Conservation (phyloP, 306 rosid genomes). For the Malus asiatica region DNA sequence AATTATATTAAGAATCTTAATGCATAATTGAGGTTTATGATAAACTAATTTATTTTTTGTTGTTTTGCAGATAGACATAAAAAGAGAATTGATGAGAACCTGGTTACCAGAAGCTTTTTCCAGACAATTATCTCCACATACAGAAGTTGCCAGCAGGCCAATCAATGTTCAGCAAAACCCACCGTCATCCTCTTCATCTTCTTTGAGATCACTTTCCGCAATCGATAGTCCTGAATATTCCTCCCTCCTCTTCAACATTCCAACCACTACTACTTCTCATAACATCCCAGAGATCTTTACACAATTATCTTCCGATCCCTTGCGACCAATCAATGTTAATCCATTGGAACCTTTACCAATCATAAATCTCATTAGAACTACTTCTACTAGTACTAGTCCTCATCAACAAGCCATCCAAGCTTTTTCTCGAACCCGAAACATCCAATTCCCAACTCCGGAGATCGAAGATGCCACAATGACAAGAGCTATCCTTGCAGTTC, state of each 20-base stretch:
- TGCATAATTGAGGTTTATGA: too few relatives aligned
- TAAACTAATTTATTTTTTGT: not conserved
- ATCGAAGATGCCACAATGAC: constrained; percentile 45
- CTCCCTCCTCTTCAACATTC: constrained; percentile 50
- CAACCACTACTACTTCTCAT: constrained; percentile 19
- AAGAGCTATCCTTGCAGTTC: constrained; percentile 50
- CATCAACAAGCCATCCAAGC: constrained; percentile 46
- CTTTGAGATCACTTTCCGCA: constrained; percentile 68
- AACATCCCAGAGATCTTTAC: constrained; percentile 1
- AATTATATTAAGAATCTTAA: too few relatives aligned
- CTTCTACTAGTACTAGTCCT: not conserved
- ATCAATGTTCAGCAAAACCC: constrained; percentile 32
- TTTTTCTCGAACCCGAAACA: constrained; percentile 22
- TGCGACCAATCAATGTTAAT: constrained; percentile 22
- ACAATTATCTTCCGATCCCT: constrained; percentile 17
- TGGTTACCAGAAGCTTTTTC: constrained; percentile 47
- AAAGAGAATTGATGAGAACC: constrained; percentile 41
- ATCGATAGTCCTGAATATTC: constrained; percentile 69
- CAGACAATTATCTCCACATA: constrained; percentile 5
- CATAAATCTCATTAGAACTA: not conserved
- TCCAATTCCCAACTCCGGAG: constrained; percentile 40
- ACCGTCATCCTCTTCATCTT: constrained; percentile 75
- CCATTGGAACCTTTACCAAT: constrained; percentile 21
- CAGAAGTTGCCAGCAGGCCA: not conserved
- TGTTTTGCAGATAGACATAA: constrained; percentile 35